phyloP scores from a whole-genome alignment of 2,329 filamentous ascomycete genomes.

The Hypoxylon sp. region DNA sequence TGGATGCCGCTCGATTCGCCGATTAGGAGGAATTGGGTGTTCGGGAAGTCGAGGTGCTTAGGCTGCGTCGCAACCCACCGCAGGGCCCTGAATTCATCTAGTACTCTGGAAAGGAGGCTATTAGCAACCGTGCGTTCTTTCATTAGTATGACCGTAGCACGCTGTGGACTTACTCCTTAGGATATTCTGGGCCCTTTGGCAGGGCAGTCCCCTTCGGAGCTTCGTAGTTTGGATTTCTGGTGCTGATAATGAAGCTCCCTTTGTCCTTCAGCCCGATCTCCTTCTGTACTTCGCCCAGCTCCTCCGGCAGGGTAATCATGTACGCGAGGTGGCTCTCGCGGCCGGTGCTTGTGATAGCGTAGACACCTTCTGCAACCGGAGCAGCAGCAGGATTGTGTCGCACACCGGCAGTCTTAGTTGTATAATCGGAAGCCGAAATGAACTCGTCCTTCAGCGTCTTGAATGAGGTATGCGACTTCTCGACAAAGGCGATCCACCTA shows the following conservation, averaged over 20 bases:
- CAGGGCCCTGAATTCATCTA: conserved; percentile 77
- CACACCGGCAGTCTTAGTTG: conserved; percentile 79
- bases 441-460: conserved; percentile 79
- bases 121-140: conserved; percentile 33
- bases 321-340: conserved; percentile 83
- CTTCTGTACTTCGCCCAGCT: conserved; percentile 78
- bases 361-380: conserved; percentile 87
- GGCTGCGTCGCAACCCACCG: conserved; percentile 82
- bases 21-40: conserved; percentile 83
- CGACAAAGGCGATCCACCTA: conserved; percentile 84
- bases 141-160: conserved; percentile 2
- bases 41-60: conserved; percentile 78
- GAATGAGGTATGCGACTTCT: conserved; percentile 76
- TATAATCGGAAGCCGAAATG: conserved; percentile 74
- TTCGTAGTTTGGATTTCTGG: conserved; percentile 81
- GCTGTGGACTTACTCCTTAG: conserved; percentile 68
- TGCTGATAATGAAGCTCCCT: conserved; percentile 82
- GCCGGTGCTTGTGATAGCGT: conserved; percentile 80
- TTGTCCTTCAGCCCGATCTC: conserved; percentile 78
- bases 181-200: conserved; percentile 75
- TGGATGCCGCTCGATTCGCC: conserved; percentile 72
- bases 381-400: conserved; percentile 76
- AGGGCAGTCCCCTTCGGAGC: conserved; percentile 74
- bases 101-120: conserved; percentile 60
- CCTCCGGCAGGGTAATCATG: conserved; percentile 78